These are phyloP conservation scores for Chaetomium cochliodes DNA, from an alignment of 495 filamentous ascomycete genomes.

Conservation along the genomic window DNA sequence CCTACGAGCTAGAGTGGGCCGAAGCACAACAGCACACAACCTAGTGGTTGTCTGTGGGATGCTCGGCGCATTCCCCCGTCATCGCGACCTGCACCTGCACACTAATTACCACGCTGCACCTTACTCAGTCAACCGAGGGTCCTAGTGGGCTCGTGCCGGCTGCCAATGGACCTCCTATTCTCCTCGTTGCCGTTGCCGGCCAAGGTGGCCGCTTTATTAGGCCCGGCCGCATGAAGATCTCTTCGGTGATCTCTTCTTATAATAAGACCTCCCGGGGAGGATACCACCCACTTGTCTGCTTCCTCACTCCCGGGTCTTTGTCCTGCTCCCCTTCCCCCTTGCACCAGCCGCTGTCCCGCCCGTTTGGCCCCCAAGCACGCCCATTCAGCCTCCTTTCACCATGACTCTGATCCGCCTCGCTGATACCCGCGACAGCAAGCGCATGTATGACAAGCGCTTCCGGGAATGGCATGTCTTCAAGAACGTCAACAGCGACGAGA, in stretches of 20 bases:
- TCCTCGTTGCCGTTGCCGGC: not conserved
- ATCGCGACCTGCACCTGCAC: conserved; percentile 11
- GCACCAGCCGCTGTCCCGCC: not conserved
- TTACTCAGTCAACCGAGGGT: conserved; percentile 5
- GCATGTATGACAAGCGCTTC: conserved; percentile 41
- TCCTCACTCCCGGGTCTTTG: not conserved
- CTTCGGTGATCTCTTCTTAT: not conserved
- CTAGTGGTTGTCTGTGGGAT: not conserved
- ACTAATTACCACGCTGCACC: conserved; percentile 5
- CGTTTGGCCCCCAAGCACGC: not conserved
- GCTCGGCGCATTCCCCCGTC: not conserved
- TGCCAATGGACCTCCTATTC: not conserved
- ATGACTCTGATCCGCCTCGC: conserved; percentile 33
- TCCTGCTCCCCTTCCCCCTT: not conserved
- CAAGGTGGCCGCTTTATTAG: not conserved
- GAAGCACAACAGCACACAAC: not conserved
- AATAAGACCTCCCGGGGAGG: too few species aligned
- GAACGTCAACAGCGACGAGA: conserved; percentile 36
- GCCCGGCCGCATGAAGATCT: not conserved
- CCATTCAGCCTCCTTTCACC: not conserved
- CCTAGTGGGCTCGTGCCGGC: not conserved
- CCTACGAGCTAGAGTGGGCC: not conserved
- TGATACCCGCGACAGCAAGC: conserved; percentile 35
- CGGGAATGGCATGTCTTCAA: conserved; percentile 40
- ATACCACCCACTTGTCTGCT: too few species aligned